Conservation (phyloP, 148 eudicot species). For the Fallopia convolvulus region DNA sequence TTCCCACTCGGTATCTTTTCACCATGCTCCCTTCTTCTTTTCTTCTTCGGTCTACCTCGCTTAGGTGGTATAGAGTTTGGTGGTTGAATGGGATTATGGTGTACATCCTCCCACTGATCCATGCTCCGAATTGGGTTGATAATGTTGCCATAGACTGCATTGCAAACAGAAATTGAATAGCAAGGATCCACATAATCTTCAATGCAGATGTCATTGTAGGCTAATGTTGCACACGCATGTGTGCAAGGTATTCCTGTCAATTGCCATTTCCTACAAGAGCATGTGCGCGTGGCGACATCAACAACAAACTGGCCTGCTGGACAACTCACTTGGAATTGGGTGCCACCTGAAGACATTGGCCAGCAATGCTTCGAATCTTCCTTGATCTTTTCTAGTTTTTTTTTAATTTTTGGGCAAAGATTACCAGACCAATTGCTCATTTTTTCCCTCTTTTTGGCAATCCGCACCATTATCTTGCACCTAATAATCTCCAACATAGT, state of each 20-base stretch:
- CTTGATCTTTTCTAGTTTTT: neutral
- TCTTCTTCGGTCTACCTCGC: neutral
- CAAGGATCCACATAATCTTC: neutral
- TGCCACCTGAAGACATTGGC: neutral
- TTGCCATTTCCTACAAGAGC: neutral
- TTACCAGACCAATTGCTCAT: neutral
- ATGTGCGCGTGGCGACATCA: neutral
- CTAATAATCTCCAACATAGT: constrained; percentile 5
- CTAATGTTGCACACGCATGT: neutral
- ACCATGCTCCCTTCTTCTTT: neutral
- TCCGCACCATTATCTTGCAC: neutral
- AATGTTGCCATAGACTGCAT: neutral
- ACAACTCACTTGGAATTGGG: neutral
- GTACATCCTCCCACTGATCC: neutral
- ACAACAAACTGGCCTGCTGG: neutral
- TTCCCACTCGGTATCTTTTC: neutral
- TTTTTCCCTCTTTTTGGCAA: neutral
- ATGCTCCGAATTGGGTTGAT: neutral
- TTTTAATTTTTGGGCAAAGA: neutral
- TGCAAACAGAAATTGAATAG: neutral
- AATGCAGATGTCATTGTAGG: neutral
- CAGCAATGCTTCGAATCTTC: neutral
- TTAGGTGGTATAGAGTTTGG: neutral
- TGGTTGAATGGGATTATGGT: neutral
- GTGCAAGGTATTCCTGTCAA: neutral